Percentiles rank a stretch among this genome's conserved stretches.
These are phyloP conservation scores for Pseudogymnoascus sp. DNA, from an alignment of 2,329 filamentous ascomycete genomes.

Conservation along the genomic window DNA sequence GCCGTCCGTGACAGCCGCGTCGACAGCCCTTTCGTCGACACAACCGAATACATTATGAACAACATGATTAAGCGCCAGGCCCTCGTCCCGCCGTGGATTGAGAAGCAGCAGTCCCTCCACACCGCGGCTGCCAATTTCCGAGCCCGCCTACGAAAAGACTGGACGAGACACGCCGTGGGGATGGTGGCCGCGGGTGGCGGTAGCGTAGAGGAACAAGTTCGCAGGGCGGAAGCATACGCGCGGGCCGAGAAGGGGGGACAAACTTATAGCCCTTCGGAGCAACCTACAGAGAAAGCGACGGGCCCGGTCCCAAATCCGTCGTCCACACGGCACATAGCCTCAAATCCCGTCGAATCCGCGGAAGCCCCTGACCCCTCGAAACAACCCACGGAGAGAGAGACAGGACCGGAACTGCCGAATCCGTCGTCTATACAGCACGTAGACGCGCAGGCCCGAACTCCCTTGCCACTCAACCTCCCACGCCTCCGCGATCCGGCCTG, in stretches of 20 bases:
- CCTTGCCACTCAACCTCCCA: constrained; percentile 32
- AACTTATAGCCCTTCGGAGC: constrained; percentile 28
- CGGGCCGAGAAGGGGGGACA: constrained; percentile 55
- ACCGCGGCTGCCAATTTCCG: constrained; percentile 63
- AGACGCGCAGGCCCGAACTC: too few species aligned
- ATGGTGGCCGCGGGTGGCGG: constrained; percentile 73
- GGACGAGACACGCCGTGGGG: constrained; percentile 72
- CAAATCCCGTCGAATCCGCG: too few species aligned
- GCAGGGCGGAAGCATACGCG: constrained; percentile 63
- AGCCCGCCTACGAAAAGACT: constrained; percentile 65
- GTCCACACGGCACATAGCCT: too few species aligned
- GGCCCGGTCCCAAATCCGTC: too few species aligned
- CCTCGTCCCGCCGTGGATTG: constrained; percentile 94
- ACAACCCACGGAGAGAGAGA: too few species aligned
- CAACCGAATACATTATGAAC: constrained; percentile 96
- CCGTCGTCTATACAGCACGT: too few species aligned
- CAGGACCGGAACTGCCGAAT: too few species aligned
- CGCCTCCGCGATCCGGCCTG: constrained; percentile 75
- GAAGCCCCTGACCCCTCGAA: too few species aligned
- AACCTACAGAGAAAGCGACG: neutral
- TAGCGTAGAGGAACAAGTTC: constrained; percentile 62
- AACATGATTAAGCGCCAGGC: constrained; percentile 96
- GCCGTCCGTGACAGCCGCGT: constrained; percentile 75
- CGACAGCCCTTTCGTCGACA: constrained; percentile 84
- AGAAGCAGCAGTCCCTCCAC: constrained; percentile 88